phyloP scores from a whole-genome alignment of 2,329 filamentous ascomycete species.

The Blastomyces emzantsi region DNA sequence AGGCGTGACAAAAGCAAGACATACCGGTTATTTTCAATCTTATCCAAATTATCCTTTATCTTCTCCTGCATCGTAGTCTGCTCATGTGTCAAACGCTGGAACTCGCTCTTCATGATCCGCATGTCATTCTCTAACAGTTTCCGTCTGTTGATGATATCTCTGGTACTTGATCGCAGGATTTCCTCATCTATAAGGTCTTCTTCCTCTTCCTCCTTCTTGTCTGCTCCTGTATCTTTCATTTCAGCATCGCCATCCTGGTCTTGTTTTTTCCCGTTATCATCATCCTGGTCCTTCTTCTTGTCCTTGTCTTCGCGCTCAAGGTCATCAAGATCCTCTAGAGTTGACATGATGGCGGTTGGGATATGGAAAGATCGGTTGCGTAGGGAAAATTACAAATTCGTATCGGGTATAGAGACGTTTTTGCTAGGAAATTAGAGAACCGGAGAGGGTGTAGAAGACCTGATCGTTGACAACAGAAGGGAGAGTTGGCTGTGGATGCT shows the following conservation, averaged over 20 bases:
- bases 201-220: slow-evolving; percentile 60
- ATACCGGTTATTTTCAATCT: slow-evolving; percentile 98
- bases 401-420: not conserved
- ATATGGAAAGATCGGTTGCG: not conserved
- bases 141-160: slow-evolving; percentile 86
- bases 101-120: slow-evolving; percentile 97
- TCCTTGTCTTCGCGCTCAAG: slow-evolving; percentile 69
- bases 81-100: slow-evolving; percentile 86
- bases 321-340: slow-evolving; percentile 84
- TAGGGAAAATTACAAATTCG: not conserved
- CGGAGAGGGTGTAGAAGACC: not conserved
- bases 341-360: slow-evolving; percentile 57
- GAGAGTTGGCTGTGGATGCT: not conserved
- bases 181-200: slow-evolving; percentile 86
- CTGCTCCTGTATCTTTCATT: slow-evolving; percentile 63
- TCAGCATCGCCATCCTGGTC: slow-evolving; percentile 44
- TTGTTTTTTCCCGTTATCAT: slow-evolving; percentile 43
- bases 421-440: not conserved
- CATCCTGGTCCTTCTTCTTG: slow-evolving; percentile 47
- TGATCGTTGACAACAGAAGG: not conserved
- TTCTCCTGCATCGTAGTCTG: slow-evolving; percentile 95
- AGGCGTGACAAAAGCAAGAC: slow-evolving; percentile 18
- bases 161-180: slow-evolving; percentile 84
- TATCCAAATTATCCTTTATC: slow-evolving; percentile 98
- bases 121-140: slow-evolving; percentile 94